Conservation (phyloP, 768 basidiomycete species). For the Trametes maxima region DNA sequence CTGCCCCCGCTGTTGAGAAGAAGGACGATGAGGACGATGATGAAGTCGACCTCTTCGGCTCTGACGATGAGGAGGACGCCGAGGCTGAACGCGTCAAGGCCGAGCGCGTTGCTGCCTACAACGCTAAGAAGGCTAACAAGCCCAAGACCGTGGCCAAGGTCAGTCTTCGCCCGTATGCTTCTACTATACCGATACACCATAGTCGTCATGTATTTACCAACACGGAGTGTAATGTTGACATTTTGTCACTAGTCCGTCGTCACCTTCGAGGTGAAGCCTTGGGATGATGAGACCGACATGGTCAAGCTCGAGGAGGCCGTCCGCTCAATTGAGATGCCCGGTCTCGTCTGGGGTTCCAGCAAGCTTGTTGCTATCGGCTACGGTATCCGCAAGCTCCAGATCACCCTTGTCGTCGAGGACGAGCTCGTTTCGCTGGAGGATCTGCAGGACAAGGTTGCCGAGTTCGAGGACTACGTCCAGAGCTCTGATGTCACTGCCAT, state of each 20-base stretch:
- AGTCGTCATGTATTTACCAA: constrained; percentile 13
- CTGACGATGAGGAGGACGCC: constrained; percentile 52
- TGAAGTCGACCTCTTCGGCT: constrained; percentile 79
- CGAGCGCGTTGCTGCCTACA: constrained; percentile 91
- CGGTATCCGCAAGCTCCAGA: constrained; percentile 91
- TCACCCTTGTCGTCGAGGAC: constrained; percentile 72
- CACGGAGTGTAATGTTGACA: constrained; percentile 9
- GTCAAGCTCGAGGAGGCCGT: constrained; percentile 78
- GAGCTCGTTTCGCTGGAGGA: constrained; percentile 93
- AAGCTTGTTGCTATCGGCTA: constrained; percentile 93
- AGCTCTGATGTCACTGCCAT: constrained; percentile 91
- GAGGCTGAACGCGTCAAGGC: constrained; percentile 66
- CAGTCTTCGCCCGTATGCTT: constrained; percentile 21
- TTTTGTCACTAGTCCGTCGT: constrained; percentile 77
- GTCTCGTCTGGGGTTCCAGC: constrained; percentile 94
- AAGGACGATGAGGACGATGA: constrained; percentile 42
- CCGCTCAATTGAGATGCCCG: constrained; percentile 83
- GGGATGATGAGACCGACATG: constrained; percentile 99
- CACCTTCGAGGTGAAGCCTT: constrained; percentile 97
- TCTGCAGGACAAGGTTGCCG: constrained; percentile 86
- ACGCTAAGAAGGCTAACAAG: constrained; percentile 91
- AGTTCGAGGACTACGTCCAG: constrained; percentile 88
- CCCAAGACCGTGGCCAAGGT: constrained; percentile 89
- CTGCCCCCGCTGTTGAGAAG: constrained; percentile 46
- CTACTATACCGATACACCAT: background rate